Base-by-base conservation (phyloP, 306 rosid species). In the Echinosophora koreensis region DNA sequence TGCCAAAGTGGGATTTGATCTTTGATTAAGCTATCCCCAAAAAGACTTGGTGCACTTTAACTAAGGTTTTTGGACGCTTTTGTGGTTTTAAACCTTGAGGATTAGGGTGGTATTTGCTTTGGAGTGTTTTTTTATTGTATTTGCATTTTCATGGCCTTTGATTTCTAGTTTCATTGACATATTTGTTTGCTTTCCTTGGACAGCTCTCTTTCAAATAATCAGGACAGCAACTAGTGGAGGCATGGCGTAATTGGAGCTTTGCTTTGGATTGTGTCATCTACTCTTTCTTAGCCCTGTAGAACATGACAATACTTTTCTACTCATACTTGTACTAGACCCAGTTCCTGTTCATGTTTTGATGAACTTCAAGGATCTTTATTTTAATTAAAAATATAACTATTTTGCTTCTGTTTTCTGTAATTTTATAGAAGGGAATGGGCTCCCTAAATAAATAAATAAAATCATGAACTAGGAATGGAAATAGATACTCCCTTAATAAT, bases 141-240 rank as follows among this genome's bases (percentile, higher is more conserved):
- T 39, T 56, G 4, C 85, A 66, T 65, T 59, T 84, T 61, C 52
- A 60, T 38, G 66, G 50, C 28, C 41, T 22, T n/a, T 47, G 57
- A 38, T 64, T 55, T 54, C 13, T 13, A 52, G 37, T 69, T 49
- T 51, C 66, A n/a, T 74, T 87, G 71, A 87, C 34, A 32, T 12
- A 3, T 4, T 58, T 18, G 38, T 28, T 68, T 3, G 61, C 10
- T 27, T 73, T 51, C 58, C 18, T 81, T 69, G 56, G 37, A 57
- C 97, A 93, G 98, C 98, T 77, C 93, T 93, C 57, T 93, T 93
- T 83, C 98, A 93, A 93, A 91, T 93, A 80, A 93, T 93, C 90
- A 89, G 98, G 89, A 93, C 97, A 72, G 98, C 98, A 75, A 83
- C 97, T 1, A 89, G 91, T 54, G 97, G 98, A 79, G 98, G 97